Evolutionary conservation across 805 yeast species (phyloP), one percentile per base, ranked within the genome.

Genomic region (Jamesozyma piceae): DNA sequence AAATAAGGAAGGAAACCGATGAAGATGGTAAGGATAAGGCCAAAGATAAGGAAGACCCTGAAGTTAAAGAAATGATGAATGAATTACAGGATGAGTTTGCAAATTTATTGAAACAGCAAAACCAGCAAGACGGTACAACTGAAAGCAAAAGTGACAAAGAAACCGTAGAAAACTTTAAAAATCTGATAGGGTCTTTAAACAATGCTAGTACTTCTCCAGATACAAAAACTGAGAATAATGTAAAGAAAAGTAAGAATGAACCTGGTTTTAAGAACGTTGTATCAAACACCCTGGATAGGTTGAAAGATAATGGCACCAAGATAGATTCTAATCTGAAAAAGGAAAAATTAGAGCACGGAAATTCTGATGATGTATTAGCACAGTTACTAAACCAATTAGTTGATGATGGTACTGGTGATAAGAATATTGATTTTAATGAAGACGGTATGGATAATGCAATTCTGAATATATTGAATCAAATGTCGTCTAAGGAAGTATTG

Each of bases 401-500:
- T 21, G 68, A 74, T 10, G 69, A 58, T 29, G 27, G 33, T 13
- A 62, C 55, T 5, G 74, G 58, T 28, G 20, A 24, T 11, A 62
- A 55, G 3, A 73, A 62, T 3, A 63, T 56, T 31, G 59, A 55
- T 14, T 62, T 58, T 2, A 47, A 49, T 35, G 59, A 49, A 19
- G 63, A 51, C 9, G 68, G 56, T 1, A 63, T 82, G 48, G 88
- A 82, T 55, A 73, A 80, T 63, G 68, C 80, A 21, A 75, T 76
- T 45, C 64, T 86, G 38, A 86, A 83, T 30, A 78, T 90, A 78
- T 69, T 90, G 53, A 80, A 78, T 48, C 90, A 88, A 57, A 72
- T 90, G 59, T 76, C 92, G 6, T 77, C 92, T 4, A 90, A 88
- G 56, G 89, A 81, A 44, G 83, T 89, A 18, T 69, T 90, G 31